phyloP scores from a whole-genome alignment of 805 yeast species.

The Sporopachydermia lactativora region DNA sequence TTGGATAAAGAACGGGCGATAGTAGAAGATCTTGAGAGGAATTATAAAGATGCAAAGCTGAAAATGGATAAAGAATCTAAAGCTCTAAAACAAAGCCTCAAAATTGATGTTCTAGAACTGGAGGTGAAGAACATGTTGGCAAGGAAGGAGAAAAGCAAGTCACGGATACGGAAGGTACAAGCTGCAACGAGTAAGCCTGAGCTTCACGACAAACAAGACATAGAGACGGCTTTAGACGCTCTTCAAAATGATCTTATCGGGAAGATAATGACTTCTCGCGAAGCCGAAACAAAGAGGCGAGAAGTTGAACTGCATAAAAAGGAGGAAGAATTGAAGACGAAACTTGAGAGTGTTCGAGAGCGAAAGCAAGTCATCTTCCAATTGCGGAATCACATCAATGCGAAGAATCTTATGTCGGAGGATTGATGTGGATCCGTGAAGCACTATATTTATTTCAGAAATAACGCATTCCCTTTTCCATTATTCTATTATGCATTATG shows the following conservation, averaged over 20 bases:
- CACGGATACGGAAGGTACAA: conserved; percentile 14
- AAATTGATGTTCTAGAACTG: conserved; percentile 11
- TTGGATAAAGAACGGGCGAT: conserved; percentile 3
- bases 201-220: too few species aligned
- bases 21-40: conserved; percentile 7
- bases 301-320: conserved; percentile 2
- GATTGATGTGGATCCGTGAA: too few species aligned
- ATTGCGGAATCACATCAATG: neutral
- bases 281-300: conserved; percentile 16
- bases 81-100: conserved; percentile 10
- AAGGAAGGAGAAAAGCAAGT: conserved; percentile 12
- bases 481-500: too few species aligned
- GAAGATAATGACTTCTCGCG: conserved; percentile 12
- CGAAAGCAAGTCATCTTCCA: neutral
- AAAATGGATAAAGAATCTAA: conserved; percentile 9
- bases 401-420: neutral
- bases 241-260: conserved; percentile 14
- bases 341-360: neutral
- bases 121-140: conserved; percentile 15
- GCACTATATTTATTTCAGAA: too few species aligned
- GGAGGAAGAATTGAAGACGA: neutral
- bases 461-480: too few species aligned
- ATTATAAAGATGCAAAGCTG: conserved; percentile 6
- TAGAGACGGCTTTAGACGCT: conserved; percentile 9
- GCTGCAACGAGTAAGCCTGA: too few species aligned